Percentiles rank a stretch among this genome's conserved stretches.
These are phyloP conservation scores for Citrullus mucosospermus DNA, from an alignment of 306 rosid species.

Conservation along the genomic window DNA sequence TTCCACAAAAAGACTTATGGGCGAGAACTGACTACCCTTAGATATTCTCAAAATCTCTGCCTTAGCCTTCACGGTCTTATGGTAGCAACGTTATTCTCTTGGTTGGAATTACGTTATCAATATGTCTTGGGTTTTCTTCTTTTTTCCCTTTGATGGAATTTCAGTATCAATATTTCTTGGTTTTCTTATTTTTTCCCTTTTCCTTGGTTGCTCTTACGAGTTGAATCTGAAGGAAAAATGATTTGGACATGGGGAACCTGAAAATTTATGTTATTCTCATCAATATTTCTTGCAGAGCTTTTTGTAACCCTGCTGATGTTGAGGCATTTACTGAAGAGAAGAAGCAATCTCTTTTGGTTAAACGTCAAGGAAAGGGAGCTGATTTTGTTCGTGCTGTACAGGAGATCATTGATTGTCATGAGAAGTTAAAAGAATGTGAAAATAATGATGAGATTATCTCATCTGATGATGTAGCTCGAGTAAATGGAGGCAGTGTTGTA, in stretches of 20 bases:
- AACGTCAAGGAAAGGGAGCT: slow-evolving; percentile 88
- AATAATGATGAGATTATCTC: slow-evolving; percentile 29
- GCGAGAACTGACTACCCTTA: background rate
- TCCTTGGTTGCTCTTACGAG: background rate
- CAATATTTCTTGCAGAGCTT: slow-evolving; percentile 53
- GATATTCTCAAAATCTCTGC: background rate
- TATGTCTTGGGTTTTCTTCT: background rate
- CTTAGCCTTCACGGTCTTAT: background rate
- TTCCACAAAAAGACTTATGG: background rate
- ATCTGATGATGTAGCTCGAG: slow-evolving; percentile 29
- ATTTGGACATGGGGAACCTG: background rate
- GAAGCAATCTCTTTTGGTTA: slow-evolving; percentile 71
- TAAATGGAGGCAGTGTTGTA: slow-evolving; percentile 29
- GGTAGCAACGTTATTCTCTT: background rate
- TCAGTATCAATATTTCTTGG: background rate
- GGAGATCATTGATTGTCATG: slow-evolving; percentile 72
- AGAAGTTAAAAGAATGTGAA: slow-evolving; percentile 50
- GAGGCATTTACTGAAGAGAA: slow-evolving; percentile 95
- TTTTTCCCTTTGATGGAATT: background rate
- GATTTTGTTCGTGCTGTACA: slow-evolving; percentile 88
- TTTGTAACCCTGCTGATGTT: slow-evolving; percentile 91
- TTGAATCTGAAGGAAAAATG: background rate
- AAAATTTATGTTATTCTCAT: slow-evolving; percentile 18
- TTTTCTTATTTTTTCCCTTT: background rate
- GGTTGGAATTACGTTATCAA: background rate